These are phyloP conservation scores for Sporothrix inflata DNA, from an alignment of 2,329 filamentous ascomycete species.

Conservation along the genomic window DNA sequence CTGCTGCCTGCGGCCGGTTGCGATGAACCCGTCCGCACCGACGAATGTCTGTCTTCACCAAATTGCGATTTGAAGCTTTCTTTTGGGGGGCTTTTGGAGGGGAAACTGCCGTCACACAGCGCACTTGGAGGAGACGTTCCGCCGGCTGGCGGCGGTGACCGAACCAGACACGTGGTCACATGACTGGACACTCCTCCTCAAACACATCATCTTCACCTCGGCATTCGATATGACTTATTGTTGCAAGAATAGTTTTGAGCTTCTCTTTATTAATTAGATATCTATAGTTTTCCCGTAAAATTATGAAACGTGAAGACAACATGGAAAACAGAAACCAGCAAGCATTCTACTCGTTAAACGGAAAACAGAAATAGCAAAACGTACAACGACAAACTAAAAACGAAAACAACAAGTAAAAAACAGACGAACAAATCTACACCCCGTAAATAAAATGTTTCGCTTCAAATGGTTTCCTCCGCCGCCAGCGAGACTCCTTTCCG, in stretches of 20 bases:
- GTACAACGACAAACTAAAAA: background rate
- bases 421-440: background rate
- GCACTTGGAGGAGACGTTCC: background rate
- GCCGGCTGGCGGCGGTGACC: slow-evolving; percentile 8
- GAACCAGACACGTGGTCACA: background rate
- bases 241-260: background rate
- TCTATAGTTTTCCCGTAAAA: slow-evolving; percentile 16
- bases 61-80: background rate
- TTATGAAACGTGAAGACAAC: background rate
- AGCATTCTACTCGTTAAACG: slow-evolving; percentile 6
- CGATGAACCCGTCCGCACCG: slow-evolving; percentile 15
- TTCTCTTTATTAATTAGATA: slow-evolving; percentile 19
- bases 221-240: background rate
- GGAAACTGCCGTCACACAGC: background rate
- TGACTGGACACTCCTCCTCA: background rate
- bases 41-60: background rate
- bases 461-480: background rate
- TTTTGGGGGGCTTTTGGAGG: background rate
- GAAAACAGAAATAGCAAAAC: slow-evolving; percentile 1
- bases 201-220: background rate
- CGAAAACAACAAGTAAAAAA: background rate
- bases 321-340: slow-evolving; percentile 8
- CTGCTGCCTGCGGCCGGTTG: slow-evolving; percentile 17
- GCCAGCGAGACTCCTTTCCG: background rate
- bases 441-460: background rate